Evolutionary conservation across 2,329 filamentous ascomycete species (phyloP).

Genomic region (Trichothecium sympodiale): DNA sequence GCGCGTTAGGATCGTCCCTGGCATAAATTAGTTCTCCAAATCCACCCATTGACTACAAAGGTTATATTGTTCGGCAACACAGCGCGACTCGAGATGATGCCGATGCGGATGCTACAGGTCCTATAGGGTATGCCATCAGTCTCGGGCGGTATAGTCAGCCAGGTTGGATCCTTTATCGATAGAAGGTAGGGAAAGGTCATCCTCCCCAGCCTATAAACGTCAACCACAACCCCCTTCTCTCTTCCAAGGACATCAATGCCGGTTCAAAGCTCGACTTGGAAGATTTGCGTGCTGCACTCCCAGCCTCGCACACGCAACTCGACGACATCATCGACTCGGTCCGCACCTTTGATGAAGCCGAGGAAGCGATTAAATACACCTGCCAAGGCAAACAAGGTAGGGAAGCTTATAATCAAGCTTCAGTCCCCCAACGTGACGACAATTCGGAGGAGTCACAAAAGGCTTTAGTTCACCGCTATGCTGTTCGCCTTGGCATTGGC

Average conservation of each 20-base stretch:
- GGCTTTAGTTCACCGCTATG: too few relatives aligned
- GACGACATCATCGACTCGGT: conserved; percentile 26
- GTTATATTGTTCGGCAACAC: too few relatives aligned
- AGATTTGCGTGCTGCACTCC: conserved; percentile 23
- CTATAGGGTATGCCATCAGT: too few relatives aligned
- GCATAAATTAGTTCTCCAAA: too few relatives aligned
- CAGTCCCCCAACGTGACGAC: too few relatives aligned
- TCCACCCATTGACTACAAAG: too few relatives aligned
- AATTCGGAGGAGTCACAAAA: too few relatives aligned
- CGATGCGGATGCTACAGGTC: too few relatives aligned
- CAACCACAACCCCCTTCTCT: not conserved
- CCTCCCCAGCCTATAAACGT: too few relatives aligned
- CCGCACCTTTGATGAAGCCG: conserved; percentile 25
- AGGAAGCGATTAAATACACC: conserved; percentile 28
- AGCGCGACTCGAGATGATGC: too few relatives aligned
- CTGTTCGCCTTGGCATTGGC: too few relatives aligned
- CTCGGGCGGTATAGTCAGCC: conserved; percentile 29
- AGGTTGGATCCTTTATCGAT: conserved; percentile 32
- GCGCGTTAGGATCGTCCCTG: too few relatives aligned
- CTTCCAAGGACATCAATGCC: conserved; percentile 24
- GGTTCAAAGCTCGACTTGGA: conserved; percentile 27
- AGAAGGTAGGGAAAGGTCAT: conserved; percentile 20
- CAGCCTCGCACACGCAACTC: conserved; percentile 20
- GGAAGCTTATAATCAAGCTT: conserved; percentile 22
- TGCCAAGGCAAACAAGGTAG: conserved; percentile 31